A percentile compares a stretch with the other conserved stretches of the same genome.
These are phyloP conservation scores for Lindgomyces ingoldianus DNA, from an alignment of 495 filamentous ascomycete genomes.

Conservation along the genomic window DNA sequence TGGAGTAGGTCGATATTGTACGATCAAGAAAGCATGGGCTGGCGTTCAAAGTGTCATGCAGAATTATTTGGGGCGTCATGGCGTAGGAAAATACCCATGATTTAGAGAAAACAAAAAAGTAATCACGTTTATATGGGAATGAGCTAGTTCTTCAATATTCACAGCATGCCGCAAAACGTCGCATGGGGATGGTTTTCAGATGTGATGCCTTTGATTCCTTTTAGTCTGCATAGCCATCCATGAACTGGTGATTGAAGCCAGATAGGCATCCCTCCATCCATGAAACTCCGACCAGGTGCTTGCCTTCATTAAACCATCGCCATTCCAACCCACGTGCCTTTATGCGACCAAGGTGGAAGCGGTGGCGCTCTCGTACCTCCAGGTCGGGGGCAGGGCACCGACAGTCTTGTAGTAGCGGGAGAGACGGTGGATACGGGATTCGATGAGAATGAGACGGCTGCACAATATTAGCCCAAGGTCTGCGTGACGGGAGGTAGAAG, in stretches of 20 bases:
- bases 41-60: conserved; percentile 12
- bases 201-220: conserved; percentile 32
- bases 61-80: not conserved
- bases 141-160: too few relatives aligned
- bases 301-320: conserved; percentile 13
- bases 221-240: conserved; percentile 18
- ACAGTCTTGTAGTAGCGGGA: conserved; percentile 98
- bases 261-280: conserved; percentile 28
- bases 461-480: conserved; percentile 3
- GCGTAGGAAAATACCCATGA: conserved; percentile 11
- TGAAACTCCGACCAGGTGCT: conserved; percentile 28
- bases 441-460: conserved; percentile 94
- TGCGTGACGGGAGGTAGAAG: too few relatives aligned
- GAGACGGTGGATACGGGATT: conserved; percentile 99
- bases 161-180: too few relatives aligned
- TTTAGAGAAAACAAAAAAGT: not conserved
- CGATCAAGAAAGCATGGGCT: conserved; percentile 12
- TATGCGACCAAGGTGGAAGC: conserved; percentile 62
- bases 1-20: not conserved
- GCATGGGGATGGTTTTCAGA: too few relatives aligned
- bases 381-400: conserved; percentile 95
- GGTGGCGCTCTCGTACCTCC: conserved; percentile 75
- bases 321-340: conserved; percentile 24
- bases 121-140: not conserved
- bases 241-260: conserved; percentile 15